Base-by-base conservation (phyloP, 148 eudicot genomes). In the Camellia granthamiana region DNA sequence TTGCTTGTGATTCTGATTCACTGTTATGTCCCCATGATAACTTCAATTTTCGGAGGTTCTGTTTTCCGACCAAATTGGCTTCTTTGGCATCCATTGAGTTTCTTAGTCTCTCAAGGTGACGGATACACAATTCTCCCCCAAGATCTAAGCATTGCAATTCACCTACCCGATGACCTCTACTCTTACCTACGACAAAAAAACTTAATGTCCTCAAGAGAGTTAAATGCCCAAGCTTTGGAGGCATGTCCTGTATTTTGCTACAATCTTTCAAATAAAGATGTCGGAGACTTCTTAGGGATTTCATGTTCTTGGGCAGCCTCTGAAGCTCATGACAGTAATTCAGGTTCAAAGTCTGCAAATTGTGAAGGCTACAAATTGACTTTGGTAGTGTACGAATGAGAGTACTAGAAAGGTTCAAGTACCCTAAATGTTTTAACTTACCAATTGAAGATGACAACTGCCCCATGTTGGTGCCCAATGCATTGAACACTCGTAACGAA, bases 91-190 rank as follows among this genome's bases (percentile, higher is more conserved):
- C 75, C 15, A 2, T 51, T 7, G 41, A 3, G 16, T 21, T 56
- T 8, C 19, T 38, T 51, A 75, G 65, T 58, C 65, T 75, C 77
- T 75, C 77, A 56, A 75, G 77, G 21, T 75, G 21, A 14, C 9
- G 0, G 47, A 75, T 75, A 2, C 15, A 12, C 7, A 75, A 16
- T 21, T 11, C 43, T 51, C 76, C 76, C 11, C 43, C 42, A 23
- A 54, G 76, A 2, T 70, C 6, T 58, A 75, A 75, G 13, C 23
- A 2, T 41, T 16, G 21, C 65, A 75, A 38, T 19, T 75, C 65
- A 56, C 13, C 49, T 58, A 75, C 12, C 1, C 16, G 65, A 14
- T 21, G 11, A 42, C 23, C 65, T 38, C 6, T 41, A 6, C 19
- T 41, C 51, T 46, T 47, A 1, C 54, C 74, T 30, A 47, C 74